Base-by-base conservation (phyloP, 2,329 filamentous ascomycete genomes). In the Rhexocercosporidium sp. region DNA sequence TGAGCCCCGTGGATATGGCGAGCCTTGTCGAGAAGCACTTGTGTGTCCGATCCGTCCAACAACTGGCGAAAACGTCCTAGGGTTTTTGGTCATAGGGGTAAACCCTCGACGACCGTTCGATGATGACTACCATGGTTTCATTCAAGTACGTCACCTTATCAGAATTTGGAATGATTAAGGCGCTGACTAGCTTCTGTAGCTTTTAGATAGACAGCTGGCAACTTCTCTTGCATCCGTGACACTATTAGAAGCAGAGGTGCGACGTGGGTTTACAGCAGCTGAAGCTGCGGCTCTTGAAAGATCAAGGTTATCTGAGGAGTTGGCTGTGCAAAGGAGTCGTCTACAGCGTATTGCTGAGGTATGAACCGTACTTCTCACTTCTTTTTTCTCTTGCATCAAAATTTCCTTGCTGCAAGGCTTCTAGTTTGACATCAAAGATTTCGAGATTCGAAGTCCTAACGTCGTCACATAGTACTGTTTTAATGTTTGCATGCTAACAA, bases 161-260 rank as follows among this genome's bases (percentile, higher is more conserved):
- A 9, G 22, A 57, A 25, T 14, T 3, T 7, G 11, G 11, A 39
- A 88, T 91, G 72, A 83, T 95, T 1, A 47, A 79, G 94, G 8
- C 89, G 89, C 51, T 85, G 91, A 31, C 31, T 22, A 9, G 9
- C 1, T 14, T 20, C 37, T 57, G 2, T 86, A 82, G 16, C 76
- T 85, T 4, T 74, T 86, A 39, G 81, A 78, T 47, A 82, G 85
- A 27, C 92, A 94, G 75, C 81, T 95, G 1, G 91, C 90, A 5
- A 95, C 92, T 0, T 93, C 92, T 0, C 83, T 95, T 75, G 92
- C 92, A 0, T 94, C 92, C 0, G 92, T 94, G 0, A 90, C 94
- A 0, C 79, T 95, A 2, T 94, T 94, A 66, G 92, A 94, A 76
- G 91, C 94, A 70, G 92, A 95, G 75, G 93, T 94, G 71, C 85